Evolutionary conservation across 2,329 filamentous ascomycete genomes (phyloP), one percentile per base, ranked within the genome.

Genomic region (Bisporella sp.): DNA sequence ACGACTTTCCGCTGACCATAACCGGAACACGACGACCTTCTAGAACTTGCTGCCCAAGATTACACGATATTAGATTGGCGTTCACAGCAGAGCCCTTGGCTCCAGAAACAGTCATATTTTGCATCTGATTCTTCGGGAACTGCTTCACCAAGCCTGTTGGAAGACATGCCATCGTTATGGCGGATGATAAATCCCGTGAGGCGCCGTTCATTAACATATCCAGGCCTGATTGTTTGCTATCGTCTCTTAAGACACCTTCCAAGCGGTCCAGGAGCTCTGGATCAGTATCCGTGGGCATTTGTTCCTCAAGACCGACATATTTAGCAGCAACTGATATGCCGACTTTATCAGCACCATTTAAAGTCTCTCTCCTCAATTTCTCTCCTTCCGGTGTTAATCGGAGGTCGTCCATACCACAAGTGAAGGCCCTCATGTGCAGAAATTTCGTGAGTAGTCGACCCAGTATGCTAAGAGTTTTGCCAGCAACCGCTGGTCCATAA

Each of bases 41-140:
- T 61, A 99, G 71, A 71, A 96, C 89, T 66, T 99, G 93, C 66
- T 99, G 93, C 47, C 93, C 93, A 40, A 99, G 78, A 65, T 99
- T 96, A 69, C 92, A 97, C 30, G 92, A 97, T 68, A 99, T 99
- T 54, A 96, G 81, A 63, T 95, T 96, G 46, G 93, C 93, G 66
- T 99, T 99, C 69, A 99, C 93, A 62, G 81, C 75, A 49, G 82
- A 87, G 66, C 93, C 93, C 72, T 99, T 99, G 47, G 93, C 93
- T 68, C 93, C 93, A 50, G 93, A 96, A 11, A 85, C 87, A 28
- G 93, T 99, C 93, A 99, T 99, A 57, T 88, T 83, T 74, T 99
- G 93, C 92, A 99, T 99, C 70, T 97, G 92, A 64, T 99, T 99
- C 64, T 85, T 86, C 1, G 93, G 93, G 69, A 99, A 99, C 6